These are phyloP conservation scores for Populus pruinosa DNA, from an alignment of 345 rosid genomes.

Conservation along the genomic window DNA sequence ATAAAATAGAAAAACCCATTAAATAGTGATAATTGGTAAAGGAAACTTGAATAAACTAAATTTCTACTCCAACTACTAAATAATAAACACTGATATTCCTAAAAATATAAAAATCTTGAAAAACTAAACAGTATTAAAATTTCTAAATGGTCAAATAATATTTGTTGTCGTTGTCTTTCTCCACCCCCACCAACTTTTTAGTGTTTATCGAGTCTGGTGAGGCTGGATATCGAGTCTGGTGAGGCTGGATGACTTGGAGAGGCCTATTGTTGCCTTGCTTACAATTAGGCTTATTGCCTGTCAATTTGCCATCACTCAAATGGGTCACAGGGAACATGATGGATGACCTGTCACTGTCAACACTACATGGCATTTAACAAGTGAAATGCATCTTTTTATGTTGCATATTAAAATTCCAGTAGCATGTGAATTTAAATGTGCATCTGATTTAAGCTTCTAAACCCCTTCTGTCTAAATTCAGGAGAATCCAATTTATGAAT, in stretches of 20 bases:
- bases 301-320: not conserved
- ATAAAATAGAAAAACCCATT: not conserved
- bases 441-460: not conserved
- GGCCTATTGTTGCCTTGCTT: not conserved
- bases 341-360: not conserved
- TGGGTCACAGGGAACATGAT: constrained; percentile 2
- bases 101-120: not conserved
- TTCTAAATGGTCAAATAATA: not conserved
- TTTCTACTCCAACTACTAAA: not conserved
- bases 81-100: not conserved
- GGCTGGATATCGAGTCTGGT: not conserved
- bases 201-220: no score
- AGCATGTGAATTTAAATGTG: not conserved
- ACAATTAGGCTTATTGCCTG: not conserved
- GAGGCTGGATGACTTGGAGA: constrained; percentile 10
- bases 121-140: not conserved
- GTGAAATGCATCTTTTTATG: not conserved
- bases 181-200: not conserved
- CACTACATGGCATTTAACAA: not conserved
- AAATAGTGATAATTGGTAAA: not conserved
- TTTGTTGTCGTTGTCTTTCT: not conserved
- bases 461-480: not conserved
- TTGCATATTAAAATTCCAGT: not conserved
- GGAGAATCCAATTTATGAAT: not conserved
- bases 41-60: not conserved